Evolutionary conservation across 2,329 filamentous ascomycete species (phyloP).

Genomic region (Pseudogymnoascus sp.): DNA sequence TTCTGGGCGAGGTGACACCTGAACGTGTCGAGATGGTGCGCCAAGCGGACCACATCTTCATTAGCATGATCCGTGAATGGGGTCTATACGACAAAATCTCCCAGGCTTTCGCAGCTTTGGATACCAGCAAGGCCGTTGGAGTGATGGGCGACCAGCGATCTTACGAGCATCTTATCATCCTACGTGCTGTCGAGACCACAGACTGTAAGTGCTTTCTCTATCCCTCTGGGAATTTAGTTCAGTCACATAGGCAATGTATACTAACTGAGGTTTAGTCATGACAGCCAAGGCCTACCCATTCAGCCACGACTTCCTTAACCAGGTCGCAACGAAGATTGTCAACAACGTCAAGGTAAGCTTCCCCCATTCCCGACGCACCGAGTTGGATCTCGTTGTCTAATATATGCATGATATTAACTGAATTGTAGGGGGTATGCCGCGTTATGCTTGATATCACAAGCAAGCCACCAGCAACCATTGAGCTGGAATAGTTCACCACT

Average conservation of each 20-base stretch:
- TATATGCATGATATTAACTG: slow-evolving; percentile 7
- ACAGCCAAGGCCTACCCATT: slow-evolving; percentile 37
- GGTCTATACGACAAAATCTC: slow-evolving; percentile 66
- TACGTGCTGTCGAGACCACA: slow-evolving; percentile 53
- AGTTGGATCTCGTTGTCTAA: neutral
- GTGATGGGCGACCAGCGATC: slow-evolving; percentile 66
- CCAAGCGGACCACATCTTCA: slow-evolving; percentile 73
- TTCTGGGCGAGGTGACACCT: slow-evolving; percentile 76
- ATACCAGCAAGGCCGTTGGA: slow-evolving; percentile 58
- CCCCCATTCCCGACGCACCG: neutral
- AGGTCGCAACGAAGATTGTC: slow-evolving; percentile 60
- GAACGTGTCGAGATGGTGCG: slow-evolving; percentile 73
- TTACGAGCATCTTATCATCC: slow-evolving; percentile 53
- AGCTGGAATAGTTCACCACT: slow-evolving; percentile 53
- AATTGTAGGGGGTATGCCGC: slow-evolving; percentile 51
- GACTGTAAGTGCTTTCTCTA: slow-evolving; percentile 25
- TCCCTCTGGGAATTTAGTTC: neutral
- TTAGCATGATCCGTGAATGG: slow-evolving; percentile 63
- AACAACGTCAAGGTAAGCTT: slow-evolving; percentile 55
- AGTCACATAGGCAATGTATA: slow-evolving; percentile 54
- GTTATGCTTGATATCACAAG: slow-evolving; percentile 60
- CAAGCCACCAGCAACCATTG: slow-evolving; percentile 53
- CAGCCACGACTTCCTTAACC: slow-evolving; percentile 56
- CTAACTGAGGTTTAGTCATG: slow-evolving; percentile 46
- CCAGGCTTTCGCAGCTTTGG: slow-evolving; percentile 63